Percentiles rank a stretch among this genome's conserved stretches.
phyloP scores from a whole-genome alignment of 2,329 filamentous ascomycete genomes.

The Venturia asperata region DNA sequence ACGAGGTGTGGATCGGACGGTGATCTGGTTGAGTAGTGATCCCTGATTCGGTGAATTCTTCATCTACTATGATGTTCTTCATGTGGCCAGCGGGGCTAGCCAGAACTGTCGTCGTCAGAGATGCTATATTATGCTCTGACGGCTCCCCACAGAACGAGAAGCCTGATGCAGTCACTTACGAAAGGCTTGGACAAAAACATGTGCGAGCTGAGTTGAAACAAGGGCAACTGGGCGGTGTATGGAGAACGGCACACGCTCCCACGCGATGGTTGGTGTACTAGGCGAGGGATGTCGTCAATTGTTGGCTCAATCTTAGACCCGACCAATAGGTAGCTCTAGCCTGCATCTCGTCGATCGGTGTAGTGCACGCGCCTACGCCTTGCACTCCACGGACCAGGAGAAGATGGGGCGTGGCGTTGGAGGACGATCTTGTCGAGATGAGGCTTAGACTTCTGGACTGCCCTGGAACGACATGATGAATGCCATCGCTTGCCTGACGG shows the following conservation, averaged over 20 bases:
- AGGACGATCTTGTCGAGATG: neutral
- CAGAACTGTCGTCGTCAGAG: neutral
- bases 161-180: too few relatives aligned
- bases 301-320: neutral
- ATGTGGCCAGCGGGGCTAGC: neutral
- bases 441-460: neutral
- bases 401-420: neutral
- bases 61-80: neutral
- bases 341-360: neutral
- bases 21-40: neutral
- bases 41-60: neutral
- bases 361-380: neutral
- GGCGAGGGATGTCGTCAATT: neutral
- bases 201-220: too few relatives aligned
- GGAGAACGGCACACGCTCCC: neutral
- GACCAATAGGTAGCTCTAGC: neutral
- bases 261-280: neutral
- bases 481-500: neutral
- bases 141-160: too few relatives aligned
- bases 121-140: too few relatives aligned
- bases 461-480: neutral
- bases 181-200: too few relatives aligned
- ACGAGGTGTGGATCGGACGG: neutral
- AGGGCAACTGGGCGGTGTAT: too few relatives aligned
- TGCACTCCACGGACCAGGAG: neutral